These are phyloP conservation scores for Skeletonema marinoi DNA, from an alignment of 108 stramenopile species.

Conservation along the genomic window DNA sequence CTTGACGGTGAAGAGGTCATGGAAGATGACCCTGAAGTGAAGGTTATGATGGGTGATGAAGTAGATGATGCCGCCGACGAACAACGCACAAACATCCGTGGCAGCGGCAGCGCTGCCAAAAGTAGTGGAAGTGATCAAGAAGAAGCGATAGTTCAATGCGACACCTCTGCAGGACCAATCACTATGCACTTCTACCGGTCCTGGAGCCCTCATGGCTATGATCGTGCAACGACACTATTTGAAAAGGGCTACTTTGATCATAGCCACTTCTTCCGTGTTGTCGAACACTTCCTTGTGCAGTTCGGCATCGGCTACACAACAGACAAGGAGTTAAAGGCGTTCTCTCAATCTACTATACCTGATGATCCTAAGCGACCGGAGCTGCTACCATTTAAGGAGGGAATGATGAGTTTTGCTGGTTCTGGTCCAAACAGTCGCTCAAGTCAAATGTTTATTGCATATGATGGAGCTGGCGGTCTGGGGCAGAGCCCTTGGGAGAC, in stretches of 20 bases:
- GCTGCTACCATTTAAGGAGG: conserved; percentile 63
- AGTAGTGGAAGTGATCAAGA: background rate
- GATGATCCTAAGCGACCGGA: conserved; percentile 49
- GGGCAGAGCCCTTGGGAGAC: conserved; percentile 81
- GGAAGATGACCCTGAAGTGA: conserved; percentile 3
- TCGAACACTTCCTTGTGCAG: conserved; percentile 86
- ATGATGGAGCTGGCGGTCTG: conserved; percentile 51
- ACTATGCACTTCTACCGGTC: conserved; percentile 40
- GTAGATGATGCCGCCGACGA: background rate
- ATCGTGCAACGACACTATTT: conserved; percentile 83
- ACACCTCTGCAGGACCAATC: conserved; percentile 50
- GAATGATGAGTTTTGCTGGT: conserved; percentile 72
- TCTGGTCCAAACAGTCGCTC: conserved; percentile 72
- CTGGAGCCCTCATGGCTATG: conserved; percentile 91
- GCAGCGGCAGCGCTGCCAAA: background rate
- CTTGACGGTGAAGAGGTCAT: background rate
- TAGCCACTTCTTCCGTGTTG: conserved; percentile 83
- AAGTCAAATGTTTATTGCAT: conserved; percentile 83
- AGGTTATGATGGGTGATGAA: background rate
- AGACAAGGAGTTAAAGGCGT: conserved; percentile 49
- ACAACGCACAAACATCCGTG: background rate
- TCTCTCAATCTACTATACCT: conserved; percentile 55
- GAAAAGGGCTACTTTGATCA: conserved; percentile 81
- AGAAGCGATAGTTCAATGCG: conserved; percentile 4
- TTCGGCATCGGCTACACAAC: conserved; percentile 84